Conservation (phyloP, 1,284 basidiomycete species). For the Ganoderma sinense region DNA sequence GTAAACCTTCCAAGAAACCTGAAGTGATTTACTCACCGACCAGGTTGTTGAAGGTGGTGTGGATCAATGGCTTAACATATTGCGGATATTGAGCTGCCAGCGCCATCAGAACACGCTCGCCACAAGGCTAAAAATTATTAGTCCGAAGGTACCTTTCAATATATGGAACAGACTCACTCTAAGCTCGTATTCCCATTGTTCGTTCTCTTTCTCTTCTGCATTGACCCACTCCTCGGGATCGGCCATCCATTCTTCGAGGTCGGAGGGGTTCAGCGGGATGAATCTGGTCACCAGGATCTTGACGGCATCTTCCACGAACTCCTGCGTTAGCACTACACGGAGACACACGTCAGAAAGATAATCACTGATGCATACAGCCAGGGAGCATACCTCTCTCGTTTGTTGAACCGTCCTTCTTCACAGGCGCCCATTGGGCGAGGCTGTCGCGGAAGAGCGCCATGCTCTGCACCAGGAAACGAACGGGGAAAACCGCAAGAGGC, state of each 20-base stretch:
- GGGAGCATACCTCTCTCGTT: conserved; percentile 61
- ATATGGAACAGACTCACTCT: conserved; percentile 54
- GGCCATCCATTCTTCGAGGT: conserved; percentile 81
- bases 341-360: neutral
- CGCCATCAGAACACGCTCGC: conserved; percentile 86
- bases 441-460: conserved; percentile 91
- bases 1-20: neutral
- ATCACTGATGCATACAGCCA: neutral
- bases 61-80: conserved; percentile 78
- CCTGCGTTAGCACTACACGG: conserved; percentile 68
- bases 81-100: conserved; percentile 79
- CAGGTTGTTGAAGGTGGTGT: conserved; percentile 60
- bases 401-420: conserved; percentile 62
- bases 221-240: conserved; percentile 94
- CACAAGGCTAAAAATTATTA: conserved; percentile 70
- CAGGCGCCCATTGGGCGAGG: conserved; percentile 74
- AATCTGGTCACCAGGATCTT: conserved; percentile 82
- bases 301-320: conserved; percentile 84
- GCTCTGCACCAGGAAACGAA: conserved; percentile 85
- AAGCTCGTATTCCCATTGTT: conserved; percentile 89
- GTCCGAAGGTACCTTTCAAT: neutral
- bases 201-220: conserved; percentile 84
- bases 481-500: conserved; percentile 64
- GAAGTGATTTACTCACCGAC: conserved; percentile 50
- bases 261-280: conserved; percentile 80